A percentile compares a stretch with the other conserved stretches of the same genome.
Evolutionary conservation across 2,329 filamentous ascomycete genomes (phyloP).

Genomic region (Leptographium galeiforme): DNA sequence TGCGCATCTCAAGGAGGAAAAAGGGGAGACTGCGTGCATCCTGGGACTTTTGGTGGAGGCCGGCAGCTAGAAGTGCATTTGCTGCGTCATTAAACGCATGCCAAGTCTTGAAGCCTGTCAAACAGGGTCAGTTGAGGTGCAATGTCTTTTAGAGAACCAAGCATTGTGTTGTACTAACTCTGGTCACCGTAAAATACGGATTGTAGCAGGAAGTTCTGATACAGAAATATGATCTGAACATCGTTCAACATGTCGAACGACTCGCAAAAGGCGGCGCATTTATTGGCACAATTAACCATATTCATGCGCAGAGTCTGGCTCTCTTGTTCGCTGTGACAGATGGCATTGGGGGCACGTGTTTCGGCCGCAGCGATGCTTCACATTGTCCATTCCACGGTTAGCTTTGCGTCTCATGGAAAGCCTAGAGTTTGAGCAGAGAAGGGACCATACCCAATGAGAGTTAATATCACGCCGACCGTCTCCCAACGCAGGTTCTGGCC

Average conservation of each 20-base stretch:
- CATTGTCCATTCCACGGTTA: background rate
- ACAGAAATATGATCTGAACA: constrained; percentile 6
- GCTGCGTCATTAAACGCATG: constrained; percentile 2
- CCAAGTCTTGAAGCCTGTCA: constrained; percentile 1
- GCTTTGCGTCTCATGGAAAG: background rate
- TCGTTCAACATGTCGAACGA: constrained; percentile 5
- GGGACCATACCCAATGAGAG: background rate
- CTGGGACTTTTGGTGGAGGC: constrained; percentile 4
- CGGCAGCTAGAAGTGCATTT: constrained; percentile 4
- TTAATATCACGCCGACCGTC: constrained; percentile 3
- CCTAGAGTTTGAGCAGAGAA: background rate
- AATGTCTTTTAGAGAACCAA: background rate
- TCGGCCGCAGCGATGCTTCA: constrained; percentile 3
- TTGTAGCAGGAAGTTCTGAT: constrained; percentile 4
- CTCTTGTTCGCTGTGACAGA: constrained; percentile 3
- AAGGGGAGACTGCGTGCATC: background rate
- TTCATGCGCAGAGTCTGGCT: constrained; percentile 1
- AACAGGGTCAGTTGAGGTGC: background rate
- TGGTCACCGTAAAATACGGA: constrained; percentile 6
- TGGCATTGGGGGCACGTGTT: constrained; percentile 1
- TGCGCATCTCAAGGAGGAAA: constrained; percentile 5
- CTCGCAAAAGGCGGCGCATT: constrained; percentile 4
- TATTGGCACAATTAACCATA: constrained; percentile 3
- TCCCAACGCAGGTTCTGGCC: constrained; percentile 4
- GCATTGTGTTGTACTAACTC: background rate